Evolutionary conservation across 805 yeast species (phyloP).

Genomic region (Wickerhamiella brachini): DNA sequence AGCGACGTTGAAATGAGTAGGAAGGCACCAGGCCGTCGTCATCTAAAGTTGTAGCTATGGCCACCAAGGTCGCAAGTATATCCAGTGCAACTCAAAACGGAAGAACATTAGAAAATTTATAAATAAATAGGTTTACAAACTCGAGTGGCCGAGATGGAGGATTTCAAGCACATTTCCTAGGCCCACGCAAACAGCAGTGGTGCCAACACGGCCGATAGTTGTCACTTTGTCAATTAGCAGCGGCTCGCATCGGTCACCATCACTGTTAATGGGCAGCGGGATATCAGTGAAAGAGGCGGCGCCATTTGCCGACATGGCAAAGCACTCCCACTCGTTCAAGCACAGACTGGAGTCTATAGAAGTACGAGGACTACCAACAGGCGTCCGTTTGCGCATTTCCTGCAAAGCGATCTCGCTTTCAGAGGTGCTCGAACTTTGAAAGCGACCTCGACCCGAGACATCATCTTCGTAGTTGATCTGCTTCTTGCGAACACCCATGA

Average conservation of each 20-base stretch:
- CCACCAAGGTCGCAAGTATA: too few species aligned
- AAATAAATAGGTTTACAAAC: background rate
- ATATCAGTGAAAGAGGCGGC: conserved; percentile 45
- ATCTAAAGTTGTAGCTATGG: too few species aligned
- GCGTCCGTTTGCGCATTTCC: background rate
- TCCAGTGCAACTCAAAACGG: background rate
- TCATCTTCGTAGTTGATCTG: conserved; percentile 18
- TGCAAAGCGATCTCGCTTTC: conserved; percentile 4
- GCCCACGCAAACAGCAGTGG: conserved; percentile 58
- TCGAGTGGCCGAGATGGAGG: conserved; percentile 43
- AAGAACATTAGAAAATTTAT: background rate
- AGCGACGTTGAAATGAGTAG: too few species aligned
- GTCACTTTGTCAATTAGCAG: conserved; percentile 43
- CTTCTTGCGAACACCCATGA: conserved; percentile 50
- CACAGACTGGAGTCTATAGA: background rate
- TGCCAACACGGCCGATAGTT: conserved; percentile 58
- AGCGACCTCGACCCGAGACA: background rate
- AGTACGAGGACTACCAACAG: background rate
- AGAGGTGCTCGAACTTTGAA: background rate
- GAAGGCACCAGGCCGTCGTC: too few species aligned
- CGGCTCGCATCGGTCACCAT: conserved; percentile 3
- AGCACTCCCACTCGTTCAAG: conserved; percentile 53
- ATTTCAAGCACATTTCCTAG: conserved; percentile 64
- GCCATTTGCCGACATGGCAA: conserved; percentile 61
- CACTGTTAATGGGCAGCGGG: background rate